A percentile compares a stretch with the other conserved stretches of the same genome.
Conservation (phyloP, 441 rosid genomes). For the Gossypium lobatum region DNA sequence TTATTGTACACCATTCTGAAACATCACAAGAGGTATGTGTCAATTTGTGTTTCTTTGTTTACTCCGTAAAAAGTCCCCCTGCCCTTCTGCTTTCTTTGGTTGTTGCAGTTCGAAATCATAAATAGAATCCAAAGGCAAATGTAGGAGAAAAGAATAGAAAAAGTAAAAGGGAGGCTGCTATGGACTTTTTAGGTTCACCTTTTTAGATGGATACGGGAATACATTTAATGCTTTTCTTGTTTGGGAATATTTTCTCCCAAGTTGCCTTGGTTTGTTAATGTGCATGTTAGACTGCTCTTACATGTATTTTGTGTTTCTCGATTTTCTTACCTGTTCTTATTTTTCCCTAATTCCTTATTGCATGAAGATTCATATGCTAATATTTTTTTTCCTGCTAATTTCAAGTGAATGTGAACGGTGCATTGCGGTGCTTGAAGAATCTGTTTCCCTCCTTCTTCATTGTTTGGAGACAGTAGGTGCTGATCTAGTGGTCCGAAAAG, state of each 20-base stretch:
- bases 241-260: not conserved
- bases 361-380: slow-evolving; percentile 6
- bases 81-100: not conserved
- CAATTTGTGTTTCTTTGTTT: not conserved
- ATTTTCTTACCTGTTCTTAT: not conserved
- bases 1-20: slow-evolving; percentile 65
- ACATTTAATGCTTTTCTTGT: slow-evolving; percentile 1
- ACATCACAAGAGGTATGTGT: slow-evolving; percentile 68
- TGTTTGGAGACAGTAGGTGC: slow-evolving; percentile 59
- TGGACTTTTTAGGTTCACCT: not conserved
- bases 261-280: not conserved
- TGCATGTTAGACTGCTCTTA: slow-evolving; percentile 1
- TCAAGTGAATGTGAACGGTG: slow-evolving; percentile 62
- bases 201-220: not conserved
- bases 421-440: slow-evolving; percentile 71
- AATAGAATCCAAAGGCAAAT: not conserved
- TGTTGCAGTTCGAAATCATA: slow-evolving; percentile 4
- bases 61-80: not conserved
- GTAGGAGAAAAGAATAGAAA: not conserved
- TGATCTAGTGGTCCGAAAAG: slow-evolving; percentile 26
- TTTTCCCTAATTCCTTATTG: not conserved
- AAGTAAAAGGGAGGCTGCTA: not conserved
- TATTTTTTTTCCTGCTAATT: slow-evolving; percentile 21
- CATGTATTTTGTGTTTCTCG: not conserved
- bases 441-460: slow-evolving; percentile 58